A percentile compares a stretch with the other conserved stretches of the same genome.
phyloP scores from a whole-genome alignment of 2,329 filamentous ascomycete genomes.

The Alternaria conjuncta region DNA sequence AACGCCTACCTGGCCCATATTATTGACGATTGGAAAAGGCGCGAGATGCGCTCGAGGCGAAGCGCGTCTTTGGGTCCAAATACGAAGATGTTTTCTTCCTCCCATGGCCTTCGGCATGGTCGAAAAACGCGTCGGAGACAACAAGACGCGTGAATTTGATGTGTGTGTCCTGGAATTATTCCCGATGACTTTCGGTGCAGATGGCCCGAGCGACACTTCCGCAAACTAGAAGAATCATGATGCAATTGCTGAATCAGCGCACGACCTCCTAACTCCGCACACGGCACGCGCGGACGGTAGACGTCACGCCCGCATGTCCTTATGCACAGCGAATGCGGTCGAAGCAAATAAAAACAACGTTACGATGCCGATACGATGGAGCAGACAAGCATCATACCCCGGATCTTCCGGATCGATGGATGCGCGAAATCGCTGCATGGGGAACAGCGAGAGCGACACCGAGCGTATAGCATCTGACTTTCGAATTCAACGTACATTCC shows the following conservation, averaged over 20 bases:
- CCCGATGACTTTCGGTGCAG: background rate
- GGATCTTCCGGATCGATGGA: background rate
- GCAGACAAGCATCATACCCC: background rate
- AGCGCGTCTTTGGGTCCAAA: background rate
- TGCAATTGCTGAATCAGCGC: background rate
- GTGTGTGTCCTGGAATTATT: background rate
- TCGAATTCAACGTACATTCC: background rate
- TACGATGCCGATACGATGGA: background rate
- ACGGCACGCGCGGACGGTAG: background rate
- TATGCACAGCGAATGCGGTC: too few relatives aligned
- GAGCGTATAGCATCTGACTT: background rate
- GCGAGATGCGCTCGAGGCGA: background rate
- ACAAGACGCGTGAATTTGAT: too few relatives aligned
- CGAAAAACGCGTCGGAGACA: background rate
- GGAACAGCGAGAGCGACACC: background rate
- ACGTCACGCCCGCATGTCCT: background rate
- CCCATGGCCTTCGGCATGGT: background rate
- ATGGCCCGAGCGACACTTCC: background rate
- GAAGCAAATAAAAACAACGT: background rate
- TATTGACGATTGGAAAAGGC: background rate
- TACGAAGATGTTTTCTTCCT: background rate
- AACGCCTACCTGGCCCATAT: background rate
- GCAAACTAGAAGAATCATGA: background rate
- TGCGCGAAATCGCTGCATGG: background rate
- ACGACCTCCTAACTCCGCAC: background rate